Conservation (phyloP, 2,329 filamentous ascomycete species). For the Lasiodiplodia sp. region DNA sequence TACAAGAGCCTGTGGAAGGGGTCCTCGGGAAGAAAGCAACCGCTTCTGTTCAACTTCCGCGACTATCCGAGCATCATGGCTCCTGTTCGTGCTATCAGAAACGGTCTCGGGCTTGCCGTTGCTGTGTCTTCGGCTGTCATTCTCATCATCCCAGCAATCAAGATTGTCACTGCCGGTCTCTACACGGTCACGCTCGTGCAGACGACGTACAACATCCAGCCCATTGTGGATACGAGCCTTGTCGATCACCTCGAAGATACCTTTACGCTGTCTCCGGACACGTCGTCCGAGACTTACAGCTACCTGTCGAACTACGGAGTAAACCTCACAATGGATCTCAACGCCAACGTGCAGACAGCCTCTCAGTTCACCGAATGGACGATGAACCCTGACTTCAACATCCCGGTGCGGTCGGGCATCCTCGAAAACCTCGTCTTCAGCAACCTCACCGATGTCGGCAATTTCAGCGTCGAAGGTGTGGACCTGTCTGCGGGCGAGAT, state of each 20-base stretch:
- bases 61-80: slow-evolving; percentile 7
- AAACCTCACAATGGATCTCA: not conserved
- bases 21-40: slow-evolving; percentile 6
- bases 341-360: slow-evolving; percentile 6
- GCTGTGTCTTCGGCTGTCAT: slow-evolving; percentile 16
- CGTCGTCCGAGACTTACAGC: slow-evolving; percentile 3
- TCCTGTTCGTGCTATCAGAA: not conserved
- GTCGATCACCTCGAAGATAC: slow-evolving; percentile 21
- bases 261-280: not conserved
- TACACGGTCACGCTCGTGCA: slow-evolving; percentile 11
- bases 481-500: slow-evolving; percentile 16
- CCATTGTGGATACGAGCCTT: slow-evolving; percentile 16
- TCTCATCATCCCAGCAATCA: slow-evolving; percentile 16
- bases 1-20: slow-evolving; percentile 24
- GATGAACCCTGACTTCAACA: slow-evolving; percentile 19
- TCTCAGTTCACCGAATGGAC: slow-evolving; percentile 25
- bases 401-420: slow-evolving; percentile 16
- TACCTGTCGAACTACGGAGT: not conserved
- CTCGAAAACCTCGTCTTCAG: slow-evolving; percentile 25
- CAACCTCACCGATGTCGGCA: slow-evolving; percentile 17
- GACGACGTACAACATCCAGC: slow-evolving; percentile 1
- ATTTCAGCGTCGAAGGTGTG: not conserved
- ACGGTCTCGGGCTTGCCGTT: slow-evolving; percentile 2
- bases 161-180: slow-evolving; percentile 26
- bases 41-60: slow-evolving; percentile 16